Conservation (phyloP, 108 stramenopile genomes). For the Cylindrotheca closterium region DNA sequence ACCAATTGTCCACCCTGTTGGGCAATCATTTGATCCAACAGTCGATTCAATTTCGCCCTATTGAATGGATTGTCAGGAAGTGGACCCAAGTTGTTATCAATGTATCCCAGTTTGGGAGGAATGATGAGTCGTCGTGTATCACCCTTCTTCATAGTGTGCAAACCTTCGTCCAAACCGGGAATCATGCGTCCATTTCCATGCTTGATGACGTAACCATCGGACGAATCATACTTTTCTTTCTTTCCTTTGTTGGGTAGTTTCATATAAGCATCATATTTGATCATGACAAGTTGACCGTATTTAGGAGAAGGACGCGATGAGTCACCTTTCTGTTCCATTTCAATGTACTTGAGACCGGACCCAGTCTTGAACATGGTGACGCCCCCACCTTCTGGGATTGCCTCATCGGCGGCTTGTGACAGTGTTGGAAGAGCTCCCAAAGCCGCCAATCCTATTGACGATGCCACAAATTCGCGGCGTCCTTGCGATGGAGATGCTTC, state of each 20-base stretch:
- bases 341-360: constrained; percentile 84
- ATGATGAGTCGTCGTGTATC: constrained; percentile 72
- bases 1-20: constrained; percentile 68
- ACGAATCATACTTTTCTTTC: constrained; percentile 65
- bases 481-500: neutral
- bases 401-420: neutral
- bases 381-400: constrained; percentile 21
- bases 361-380: constrained; percentile 63
- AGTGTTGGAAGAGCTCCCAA: constrained; percentile 1
- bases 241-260: constrained; percentile 61
- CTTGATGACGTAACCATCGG: constrained; percentile 62
- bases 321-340: constrained; percentile 41
- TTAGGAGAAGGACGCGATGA: constrained; percentile 26
- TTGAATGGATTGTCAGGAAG: constrained; percentile 67
- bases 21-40: constrained; percentile 73
- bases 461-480: constrained; percentile 3
- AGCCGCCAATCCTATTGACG: neutral
- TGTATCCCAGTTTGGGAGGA: constrained; percentile 84
- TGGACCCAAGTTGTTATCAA: constrained; percentile 65
- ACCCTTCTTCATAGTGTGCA: constrained; percentile 84
- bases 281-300: constrained; percentile 75
- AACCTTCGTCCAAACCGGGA: constrained; percentile 80
- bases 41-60: constrained; percentile 56
- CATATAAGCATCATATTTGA: constrained; percentile 78
- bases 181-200: constrained; percentile 85